Base-by-base conservation (phyloP, 176 grass and related monocot genomes). In the Musa troglodytarum region DNA sequence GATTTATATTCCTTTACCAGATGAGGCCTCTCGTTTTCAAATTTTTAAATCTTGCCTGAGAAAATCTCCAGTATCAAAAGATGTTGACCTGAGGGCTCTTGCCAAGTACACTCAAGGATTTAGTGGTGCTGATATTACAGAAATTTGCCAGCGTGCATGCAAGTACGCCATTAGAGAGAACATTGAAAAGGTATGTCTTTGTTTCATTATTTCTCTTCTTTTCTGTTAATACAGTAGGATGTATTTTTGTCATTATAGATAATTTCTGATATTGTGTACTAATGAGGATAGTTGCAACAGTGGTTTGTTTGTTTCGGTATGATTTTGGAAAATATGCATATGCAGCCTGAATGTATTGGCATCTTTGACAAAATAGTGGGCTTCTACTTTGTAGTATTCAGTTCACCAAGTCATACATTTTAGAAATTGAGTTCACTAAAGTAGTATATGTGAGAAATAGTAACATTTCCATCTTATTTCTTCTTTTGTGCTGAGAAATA, bases 51-150 rank as follows among this genome's bases (percentile, higher is more conserved):
- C 75, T 63, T 77, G 75, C 20, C n/a, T 53, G n/a, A 77, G 75
- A 23, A 77, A 77, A 23, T 77, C 75, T 15, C 75, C 75, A 9
- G 49, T 77, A 51, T 23, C 58, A 8, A 77, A 77, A 65, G 75
- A 66, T 53, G 75, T 77, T 25, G 61, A 77, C 61, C 29, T 77
- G 20, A 8, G 22, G 2, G 61, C 22, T 26, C 75, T 77, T 53
- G 61, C 75, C 17, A 77, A 77, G 61, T 77, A 77, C 61, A 77
- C 75, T 25, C 61, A 77, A 12, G 75, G 75, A 53, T 77, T 77
- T 25, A 77, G 75, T 53, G 75, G 75, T n/a, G 75, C 75, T 4
- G 75, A 77, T 77, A 65, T 77, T 65, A 77, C 75, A 20, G 75
- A 77, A 53, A 77, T 77, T 65, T 77, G 75, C 22, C 75, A 77